Evolutionary conservation across 2,329 filamentous ascomycete species (phyloP).

Genomic region (Monilinia fructigena): DNA sequence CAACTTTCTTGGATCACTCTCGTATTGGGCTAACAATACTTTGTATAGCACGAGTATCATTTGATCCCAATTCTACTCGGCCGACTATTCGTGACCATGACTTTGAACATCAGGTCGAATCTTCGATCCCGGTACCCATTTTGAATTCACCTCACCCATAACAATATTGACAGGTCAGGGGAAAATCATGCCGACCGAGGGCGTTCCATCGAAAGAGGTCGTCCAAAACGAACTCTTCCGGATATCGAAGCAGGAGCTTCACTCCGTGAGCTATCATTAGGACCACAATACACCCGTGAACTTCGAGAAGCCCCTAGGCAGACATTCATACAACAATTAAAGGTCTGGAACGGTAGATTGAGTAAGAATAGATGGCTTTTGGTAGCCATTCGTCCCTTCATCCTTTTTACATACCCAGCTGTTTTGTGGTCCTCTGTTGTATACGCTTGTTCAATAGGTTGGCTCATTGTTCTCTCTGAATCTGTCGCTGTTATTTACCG

Average conservation of each 20-base stretch:
- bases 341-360: constrained; percentile 75
- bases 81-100: constrained; percentile 10
- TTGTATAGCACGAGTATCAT: constrained; percentile 9
- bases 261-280: constrained; percentile 6
- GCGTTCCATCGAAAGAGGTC: constrained; percentile 2
- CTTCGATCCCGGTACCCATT: constrained; percentile 37
- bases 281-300: constrained; percentile 62
- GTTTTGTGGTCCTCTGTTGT: constrained; percentile 85
- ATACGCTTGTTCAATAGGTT: constrained; percentile 86
- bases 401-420: constrained; percentile 82
- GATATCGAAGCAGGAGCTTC: not conserved
- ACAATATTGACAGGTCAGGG: constrained; percentile 29
- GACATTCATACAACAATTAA: constrained; percentile 72
- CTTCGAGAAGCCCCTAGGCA: constrained; percentile 66
- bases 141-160: constrained; percentile 43
- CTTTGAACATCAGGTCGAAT: not conserved
- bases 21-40: not conserved
- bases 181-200: constrained; percentile 26
- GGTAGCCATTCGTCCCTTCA: constrained; percentile 75
- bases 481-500: constrained; percentile 80
- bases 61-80: constrained; percentile 3
- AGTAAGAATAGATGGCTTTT: constrained; percentile 76
- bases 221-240: not conserved
- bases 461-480: constrained; percentile 94
- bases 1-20: not conserved